A percentile compares a stretch with the other conserved stretches of the same genome.
Conservation (phyloP, 2,329 filamentous ascomycete genomes). For the Nannizzia gypsea region DNA sequence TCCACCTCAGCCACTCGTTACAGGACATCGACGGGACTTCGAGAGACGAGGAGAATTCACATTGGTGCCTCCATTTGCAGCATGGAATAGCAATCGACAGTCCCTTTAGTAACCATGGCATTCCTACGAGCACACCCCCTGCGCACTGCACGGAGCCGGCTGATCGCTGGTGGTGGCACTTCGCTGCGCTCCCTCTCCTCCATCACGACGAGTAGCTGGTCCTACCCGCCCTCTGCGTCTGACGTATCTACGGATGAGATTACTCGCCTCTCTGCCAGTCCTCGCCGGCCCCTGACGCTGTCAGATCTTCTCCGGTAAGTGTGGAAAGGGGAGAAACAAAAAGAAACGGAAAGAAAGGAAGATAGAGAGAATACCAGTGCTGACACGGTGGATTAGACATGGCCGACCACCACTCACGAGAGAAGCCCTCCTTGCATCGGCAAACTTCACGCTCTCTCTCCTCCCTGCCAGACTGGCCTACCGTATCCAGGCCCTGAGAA, state of each 20-base stretch:
- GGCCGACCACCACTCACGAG: constrained; percentile 76
- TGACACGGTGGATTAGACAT: constrained; percentile 36
- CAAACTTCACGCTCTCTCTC: constrained; percentile 89
- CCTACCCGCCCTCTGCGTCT: constrained; percentile 36
- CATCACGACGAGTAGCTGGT: constrained; percentile 21
- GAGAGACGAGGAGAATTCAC: not conserved
- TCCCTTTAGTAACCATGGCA: not conserved
- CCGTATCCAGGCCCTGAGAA: constrained; percentile 83
- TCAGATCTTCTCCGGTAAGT: constrained; percentile 75
- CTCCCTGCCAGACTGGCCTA: constrained; percentile 86
- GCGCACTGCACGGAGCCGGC: not conserved
- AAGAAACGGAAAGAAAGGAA: too few species aligned
- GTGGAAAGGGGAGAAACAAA: too few species aligned
- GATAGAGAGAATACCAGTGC: not conserved
- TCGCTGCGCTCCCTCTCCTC: not conserved
- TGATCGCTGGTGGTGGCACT: not conserved
- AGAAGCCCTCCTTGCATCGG: constrained; percentile 70
- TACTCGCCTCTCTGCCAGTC: constrained; percentile 61
- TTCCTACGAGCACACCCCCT: not conserved
- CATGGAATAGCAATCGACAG: constrained; percentile 1
- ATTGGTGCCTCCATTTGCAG: not conserved
- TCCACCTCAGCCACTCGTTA: not conserved
- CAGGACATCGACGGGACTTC: not conserved
- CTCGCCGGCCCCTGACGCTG: constrained; percentile 70
- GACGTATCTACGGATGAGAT: constrained; percentile 63